Evolutionary conservation across 2,329 filamentous ascomycete genomes (phyloP).

Genomic region (Ophiocordyceps sinensis): DNA sequence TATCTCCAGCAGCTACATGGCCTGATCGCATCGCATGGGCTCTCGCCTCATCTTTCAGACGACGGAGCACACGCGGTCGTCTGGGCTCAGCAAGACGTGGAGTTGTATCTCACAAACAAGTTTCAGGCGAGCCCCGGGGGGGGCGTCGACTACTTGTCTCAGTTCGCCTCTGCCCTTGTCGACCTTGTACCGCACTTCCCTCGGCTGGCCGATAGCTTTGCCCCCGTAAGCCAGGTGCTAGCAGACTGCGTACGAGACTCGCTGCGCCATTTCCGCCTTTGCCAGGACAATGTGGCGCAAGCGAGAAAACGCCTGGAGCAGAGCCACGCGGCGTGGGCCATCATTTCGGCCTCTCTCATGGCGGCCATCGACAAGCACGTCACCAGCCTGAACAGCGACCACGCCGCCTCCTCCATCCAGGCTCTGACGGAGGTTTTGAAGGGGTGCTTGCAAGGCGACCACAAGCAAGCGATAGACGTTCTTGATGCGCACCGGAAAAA

Average conservation of each 20-base stretch:
- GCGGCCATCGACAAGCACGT: constrained; percentile 39
- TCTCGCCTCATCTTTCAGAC: constrained; percentile 4
- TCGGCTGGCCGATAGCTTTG: constrained; percentile 29
- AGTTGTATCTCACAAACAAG: constrained; percentile 23
- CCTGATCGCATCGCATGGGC: constrained; percentile 9
- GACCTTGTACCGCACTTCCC: constrained; percentile 29
- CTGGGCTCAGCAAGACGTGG: constrained; percentile 8
- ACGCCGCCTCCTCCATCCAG: constrained; percentile 21
- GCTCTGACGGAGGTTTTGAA: constrained; percentile 30
- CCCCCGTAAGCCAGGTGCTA: constrained; percentile 20
- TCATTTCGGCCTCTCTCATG: constrained; percentile 26
- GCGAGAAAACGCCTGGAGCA: constrained; percentile 20
- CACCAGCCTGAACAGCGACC: constrained; percentile 33
- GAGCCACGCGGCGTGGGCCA: constrained; percentile 28
- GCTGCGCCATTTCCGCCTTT: constrained; percentile 8
- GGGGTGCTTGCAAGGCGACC: constrained; percentile 21
- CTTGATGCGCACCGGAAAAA: constrained; percentile 10
- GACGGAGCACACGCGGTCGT: constrained; percentile 3
- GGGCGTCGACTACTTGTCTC: constrained; percentile 25
- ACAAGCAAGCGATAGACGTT: constrained; percentile 18
- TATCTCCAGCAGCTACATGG: constrained; percentile 31
- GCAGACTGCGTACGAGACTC: constrained; percentile 18
- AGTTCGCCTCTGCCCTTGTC: constrained; percentile 26
- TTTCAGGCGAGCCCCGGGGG: constrained; percentile 28
- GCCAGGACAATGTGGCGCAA: constrained; percentile 8